phyloP scores from a whole-genome alignment of 495 filamentous ascomycete species.

The Penicillium psychrofluorescens region DNA sequence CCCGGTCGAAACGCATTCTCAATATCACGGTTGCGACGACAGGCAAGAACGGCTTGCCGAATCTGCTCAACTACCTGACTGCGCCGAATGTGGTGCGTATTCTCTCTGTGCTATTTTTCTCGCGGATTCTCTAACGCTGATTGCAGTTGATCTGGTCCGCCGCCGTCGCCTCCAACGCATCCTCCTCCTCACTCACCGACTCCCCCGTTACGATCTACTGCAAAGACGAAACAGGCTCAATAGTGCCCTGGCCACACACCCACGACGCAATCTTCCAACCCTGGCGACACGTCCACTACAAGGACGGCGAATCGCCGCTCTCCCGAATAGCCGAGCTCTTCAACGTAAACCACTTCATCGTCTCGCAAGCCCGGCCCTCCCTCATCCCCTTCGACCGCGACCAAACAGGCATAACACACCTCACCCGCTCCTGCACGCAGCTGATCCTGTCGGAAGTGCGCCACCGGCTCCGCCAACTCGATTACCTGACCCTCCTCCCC shows the following conservation, averaged over 20 bases:
- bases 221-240: conserved; percentile 71
- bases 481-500: conserved; percentile 68
- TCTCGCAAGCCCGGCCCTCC: conserved; percentile 91
- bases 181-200: conserved; percentile 54
- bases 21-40: conserved; percentile 85
- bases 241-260: conserved; percentile 70
- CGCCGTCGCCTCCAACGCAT: conserved; percentile 84
- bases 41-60: conserved; percentile 69
- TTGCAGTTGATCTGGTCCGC: conserved; percentile 81
- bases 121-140: neutral
- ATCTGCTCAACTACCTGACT: conserved; percentile 86
- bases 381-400: conserved; percentile 76
- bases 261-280: conserved; percentile 60
- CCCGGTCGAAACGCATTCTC: conserved; percentile 75
- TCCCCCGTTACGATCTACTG: conserved; percentile 66
- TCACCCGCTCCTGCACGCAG: conserved; percentile 57
- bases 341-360: conserved; percentile 97
- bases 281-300: conserved; percentile 61
- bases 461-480: conserved; percentile 76
- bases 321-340: conserved; percentile 82
- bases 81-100: conserved; percentile 82
- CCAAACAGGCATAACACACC: conserved; percentile 48
- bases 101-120: neutral
- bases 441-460: conserved; percentile 69
- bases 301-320: conserved; percentile 73